Conservation (phyloP, 2,329 filamentous ascomycete genomes). For the Hortaea sp. region DNA sequence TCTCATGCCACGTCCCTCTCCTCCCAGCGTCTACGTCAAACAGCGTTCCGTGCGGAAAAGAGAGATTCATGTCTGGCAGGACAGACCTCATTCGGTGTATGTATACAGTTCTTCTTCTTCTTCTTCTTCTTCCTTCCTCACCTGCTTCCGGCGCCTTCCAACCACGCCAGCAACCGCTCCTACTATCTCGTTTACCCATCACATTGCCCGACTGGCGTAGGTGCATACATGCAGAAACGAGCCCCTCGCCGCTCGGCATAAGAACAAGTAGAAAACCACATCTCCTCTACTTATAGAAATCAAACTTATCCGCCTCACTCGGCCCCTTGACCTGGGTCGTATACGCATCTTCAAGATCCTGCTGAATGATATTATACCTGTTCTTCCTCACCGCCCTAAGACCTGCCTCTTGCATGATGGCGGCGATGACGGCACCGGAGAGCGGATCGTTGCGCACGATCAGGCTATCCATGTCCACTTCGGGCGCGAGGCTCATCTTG, state of each 20-base stretch:
- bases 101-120: too few species aligned
- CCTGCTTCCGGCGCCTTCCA: too few species aligned
- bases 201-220: not conserved
- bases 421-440: conserved; percentile 89
- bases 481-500: conserved; percentile 95
- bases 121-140: too few species aligned
- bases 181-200: too few species aligned
- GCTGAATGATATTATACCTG: conserved; percentile 97
- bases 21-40: too few species aligned
- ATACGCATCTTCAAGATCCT: conserved; percentile 93
- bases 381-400: conserved; percentile 93
- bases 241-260: not conserved
- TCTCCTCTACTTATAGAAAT: conserved; percentile 69
- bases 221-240: not conserved
- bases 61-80: too few species aligned
- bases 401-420: conserved; percentile 98
- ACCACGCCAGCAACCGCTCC: too few species aligned
- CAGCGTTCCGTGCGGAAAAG: too few species aligned
- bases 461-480: conserved; percentile 90
- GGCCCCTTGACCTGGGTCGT: conserved; percentile 88
- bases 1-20: too few species aligned
- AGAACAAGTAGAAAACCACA: not conserved
- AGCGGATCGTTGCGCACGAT: conserved; percentile 96
- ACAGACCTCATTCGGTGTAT: too few species aligned
- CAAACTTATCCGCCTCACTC: conserved; percentile 64